A percentile compares a stretch with the other conserved stretches of the same genome.
These are phyloP conservation scores for Carex littledalei DNA, from an alignment of 176 grass and related monocot genomes.

Conservation along the genomic window DNA sequence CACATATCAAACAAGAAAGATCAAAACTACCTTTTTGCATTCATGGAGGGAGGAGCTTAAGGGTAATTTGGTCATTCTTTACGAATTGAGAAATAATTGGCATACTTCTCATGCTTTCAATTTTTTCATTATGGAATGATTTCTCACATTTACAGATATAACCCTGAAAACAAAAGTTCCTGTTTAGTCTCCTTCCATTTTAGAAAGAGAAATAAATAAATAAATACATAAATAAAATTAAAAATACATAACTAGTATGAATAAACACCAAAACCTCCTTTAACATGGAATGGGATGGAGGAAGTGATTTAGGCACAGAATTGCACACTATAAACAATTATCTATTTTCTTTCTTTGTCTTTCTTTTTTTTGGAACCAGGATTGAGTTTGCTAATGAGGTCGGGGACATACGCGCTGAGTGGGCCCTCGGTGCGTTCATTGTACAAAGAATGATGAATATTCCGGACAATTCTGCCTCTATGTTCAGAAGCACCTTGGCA, in stretches of 20 bases:
- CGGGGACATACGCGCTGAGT: conserved; percentile 56
- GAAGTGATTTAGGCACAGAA: not conserved
- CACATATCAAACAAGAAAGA: not conserved
- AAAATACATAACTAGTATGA: not conserved
- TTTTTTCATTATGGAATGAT: not conserved
- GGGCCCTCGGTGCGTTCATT: conserved; percentile 78
- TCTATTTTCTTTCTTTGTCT: not conserved
- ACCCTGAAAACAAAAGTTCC: not conserved
- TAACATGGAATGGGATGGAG: not conserved
- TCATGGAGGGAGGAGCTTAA: not conserved
- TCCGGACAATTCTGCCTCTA: not conserved
- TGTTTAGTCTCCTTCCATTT: not conserved
- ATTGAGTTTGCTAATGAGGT: conserved; percentile 73
- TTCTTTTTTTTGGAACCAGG: conserved; percentile 32
- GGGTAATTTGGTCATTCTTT: not conserved
- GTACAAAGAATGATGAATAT: conserved; percentile 22
- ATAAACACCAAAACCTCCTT: not conserved
- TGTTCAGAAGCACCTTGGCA: conserved; percentile 21
- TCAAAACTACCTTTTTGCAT: not conserved
- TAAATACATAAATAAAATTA: not conserved
- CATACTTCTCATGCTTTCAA: not conserved
- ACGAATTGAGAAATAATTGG: not conserved
- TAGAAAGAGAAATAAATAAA: not conserved
- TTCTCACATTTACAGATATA: not conserved
- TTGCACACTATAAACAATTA: not conserved